phyloP scores from a whole-genome alignment of 371 early-diverging fungal genomes.

The Mortierella sp. region DNA sequence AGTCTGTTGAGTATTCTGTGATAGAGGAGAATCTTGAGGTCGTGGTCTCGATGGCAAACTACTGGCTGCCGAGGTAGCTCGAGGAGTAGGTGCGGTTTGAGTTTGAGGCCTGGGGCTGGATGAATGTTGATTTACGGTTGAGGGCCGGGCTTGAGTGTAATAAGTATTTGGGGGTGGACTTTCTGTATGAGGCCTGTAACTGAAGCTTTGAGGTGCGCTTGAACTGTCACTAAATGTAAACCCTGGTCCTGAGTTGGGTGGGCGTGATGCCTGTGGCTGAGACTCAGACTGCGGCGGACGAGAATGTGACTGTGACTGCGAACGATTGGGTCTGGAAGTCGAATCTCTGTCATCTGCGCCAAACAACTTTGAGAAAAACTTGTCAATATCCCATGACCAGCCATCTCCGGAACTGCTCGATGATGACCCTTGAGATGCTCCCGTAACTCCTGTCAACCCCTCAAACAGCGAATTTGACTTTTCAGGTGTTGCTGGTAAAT shows the following conservation, averaged over 20 bases:
- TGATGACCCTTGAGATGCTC: constrained; percentile 26
- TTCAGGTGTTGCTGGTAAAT: constrained; percentile 30
- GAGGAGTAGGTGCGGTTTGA: background rate
- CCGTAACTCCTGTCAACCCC: constrained; percentile 26
- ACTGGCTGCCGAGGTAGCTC: background rate
- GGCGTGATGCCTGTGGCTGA: constrained; percentile 10
- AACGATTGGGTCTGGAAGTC: background rate
- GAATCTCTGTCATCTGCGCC: constrained; percentile 25
- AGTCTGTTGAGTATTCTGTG: background rate
- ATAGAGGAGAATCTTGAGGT: background rate
- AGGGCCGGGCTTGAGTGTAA: background rate
- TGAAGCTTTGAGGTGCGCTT: background rate
- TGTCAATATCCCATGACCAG: constrained; percentile 47
- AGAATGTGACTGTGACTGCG: constrained; percentile 31
- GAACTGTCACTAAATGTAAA: background rate
- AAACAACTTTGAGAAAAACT: constrained; percentile 46
- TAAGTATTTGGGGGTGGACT: constrained; percentile 8
- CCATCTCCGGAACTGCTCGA: constrained; percentile 22
- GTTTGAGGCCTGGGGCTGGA: background rate
- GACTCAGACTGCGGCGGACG: constrained; percentile 4
- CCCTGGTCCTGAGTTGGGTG: constrained; percentile 17
- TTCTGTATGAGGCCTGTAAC: constrained; percentile 14
- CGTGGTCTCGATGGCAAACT: constrained; percentile 1
- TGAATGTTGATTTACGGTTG: background rate
- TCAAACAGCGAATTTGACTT: constrained; percentile 29